These are phyloP conservation scores for Phytopythium litorale DNA, from an alignment of 352 stramenopile genomes.

Conservation along the genomic window DNA sequence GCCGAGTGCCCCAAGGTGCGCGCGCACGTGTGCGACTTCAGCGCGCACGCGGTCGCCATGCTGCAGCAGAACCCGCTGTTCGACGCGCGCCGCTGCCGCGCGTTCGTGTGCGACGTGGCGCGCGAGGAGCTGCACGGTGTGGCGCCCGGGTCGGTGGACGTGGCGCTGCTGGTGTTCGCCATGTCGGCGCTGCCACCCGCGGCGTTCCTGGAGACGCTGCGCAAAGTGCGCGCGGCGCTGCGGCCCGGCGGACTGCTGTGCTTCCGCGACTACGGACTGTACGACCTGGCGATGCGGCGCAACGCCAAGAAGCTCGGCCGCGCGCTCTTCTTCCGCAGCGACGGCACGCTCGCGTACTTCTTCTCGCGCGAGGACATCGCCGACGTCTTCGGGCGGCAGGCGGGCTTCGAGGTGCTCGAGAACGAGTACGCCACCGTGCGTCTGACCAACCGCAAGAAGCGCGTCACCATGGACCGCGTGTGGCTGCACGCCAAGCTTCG, in stretches of 20 bases:
- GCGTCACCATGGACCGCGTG: constrained; percentile 71
- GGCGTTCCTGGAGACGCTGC: constrained; percentile 40
- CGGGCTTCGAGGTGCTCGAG: constrained; percentile 45
- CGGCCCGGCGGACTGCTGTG: constrained; percentile 69
- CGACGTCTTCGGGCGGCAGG: constrained; percentile 36
- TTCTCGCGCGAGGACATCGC: constrained; percentile 62
- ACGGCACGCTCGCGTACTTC: constrained; percentile 76
- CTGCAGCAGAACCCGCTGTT: constrained; percentile 48
- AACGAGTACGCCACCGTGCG: constrained; percentile 78
- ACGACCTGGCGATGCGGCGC: constrained; percentile 83
- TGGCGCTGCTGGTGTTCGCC: constrained; percentile 84
- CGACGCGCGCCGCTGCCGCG: constrained; percentile 44
- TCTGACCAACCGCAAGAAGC: constrained; percentile 68
- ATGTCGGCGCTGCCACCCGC: constrained; percentile 69
- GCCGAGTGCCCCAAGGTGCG: constrained; percentile 53
- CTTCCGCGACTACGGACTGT: constrained; percentile 86
- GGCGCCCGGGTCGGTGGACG: constrained; percentile 46
- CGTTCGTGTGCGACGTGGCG: constrained; percentile 74
- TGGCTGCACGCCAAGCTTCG: constrained; percentile 75
- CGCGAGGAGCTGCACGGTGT: constrained; percentile 44
- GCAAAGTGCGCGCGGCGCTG: constrained; percentile 52
- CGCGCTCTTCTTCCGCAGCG: constrained; percentile 69
- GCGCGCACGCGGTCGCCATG: constrained; percentile 70
- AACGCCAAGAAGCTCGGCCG: constrained; percentile 59
- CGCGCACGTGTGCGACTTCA: constrained; percentile 82